Base-by-base conservation (phyloP, 768 basidiomycete genomes). In the Panaeolus cyanescens region DNA sequence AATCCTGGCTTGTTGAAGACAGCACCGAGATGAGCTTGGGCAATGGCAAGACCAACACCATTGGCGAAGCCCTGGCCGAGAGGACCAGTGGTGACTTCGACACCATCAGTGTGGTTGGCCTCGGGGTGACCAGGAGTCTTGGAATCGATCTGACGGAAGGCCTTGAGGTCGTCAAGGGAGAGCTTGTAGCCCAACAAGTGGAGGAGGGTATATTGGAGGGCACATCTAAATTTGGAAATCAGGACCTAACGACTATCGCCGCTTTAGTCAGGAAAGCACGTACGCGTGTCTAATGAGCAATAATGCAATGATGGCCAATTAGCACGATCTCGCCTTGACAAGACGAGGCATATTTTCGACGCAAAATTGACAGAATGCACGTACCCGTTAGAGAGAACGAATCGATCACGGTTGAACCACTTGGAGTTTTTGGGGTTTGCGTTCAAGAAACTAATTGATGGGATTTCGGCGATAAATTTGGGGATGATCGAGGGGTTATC, bases 371-470 rank as follows among this genome's bases (percentile, higher is more conserved):
- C 31, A 25, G 60, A 37, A 55, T 20, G 39, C 9, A 77, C 90
- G 66, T 75, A 95, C 87, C 95, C 95, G 71, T 96, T 96, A 65
- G 95, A 97, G 66, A 97, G 88, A 62, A 98, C 95, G 69, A 96
- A 98, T 77, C 95, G 90, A 81, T 97, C 95, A 63, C 96, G 90
- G 79, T 96, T 96, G 79, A 90, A 91, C 95, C 94, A 96, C 75
- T 93, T 89, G 39, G 95, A 87, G 80, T 83, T 90, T 75, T 88
- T 88, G 55, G 95, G 92, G 79, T 95, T 96, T 69, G 89, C 88
- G 65, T 91, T 91, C 79, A 97, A 74, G 83, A 95, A 93, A 19
- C 92, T 93, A 31, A 6, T 34, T 40, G 25, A 17, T 7, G 19
- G 30, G n/a, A 57, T 36, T 63, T 62, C 33, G 55, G 22, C 10